Base-by-base conservation (phyloP, 768 basidiomycete species). In the Mycena crocata region DNA sequence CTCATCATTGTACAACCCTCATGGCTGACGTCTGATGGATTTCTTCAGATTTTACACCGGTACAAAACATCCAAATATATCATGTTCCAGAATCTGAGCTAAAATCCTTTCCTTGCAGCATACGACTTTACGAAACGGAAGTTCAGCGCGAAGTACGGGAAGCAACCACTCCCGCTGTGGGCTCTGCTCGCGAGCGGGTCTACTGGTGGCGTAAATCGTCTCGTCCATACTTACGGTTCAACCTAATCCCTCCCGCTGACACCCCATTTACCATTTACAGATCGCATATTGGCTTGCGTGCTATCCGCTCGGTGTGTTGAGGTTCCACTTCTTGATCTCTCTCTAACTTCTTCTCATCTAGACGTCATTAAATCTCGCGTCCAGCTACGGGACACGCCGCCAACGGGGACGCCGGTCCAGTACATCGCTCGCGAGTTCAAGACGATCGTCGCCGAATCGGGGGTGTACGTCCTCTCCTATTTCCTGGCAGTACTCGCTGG, bases 291-390 rank as follows among this genome's bases (percentile, higher is more conserved):
- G 35, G 35, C 35, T 37, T 8, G 35, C 15, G 35, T 37, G 35
- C 15, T 37, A 97, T 77, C 97, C 95, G 0, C 82, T 97, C 8
- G 93, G 92, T 92, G 54, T 10, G 76, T 61, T 19, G 9, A 6
- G 28, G 17, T 50, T 60, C 58, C 46, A 5, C 26, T 34, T 24
- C 32, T 9, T 24, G 9, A 4, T 7, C 8, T 45, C 7, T 23
- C 17, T 24, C 44, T 6, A 3, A 24, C 57, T 42, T 45, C 17
- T 5, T 24, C 59, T 54, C 44, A 10, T 45, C 55, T 24, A 93
- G 96, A 98, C 69, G 93, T 98, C 6, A 87, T 96, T 34, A 98
- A 98, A 81, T 96, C 94, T 5, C 89, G 95, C 37, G 84, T 98
- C 13, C 96, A 98, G 35, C 35, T 15, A 17, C 35, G 35, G 9